Base-by-base conservation (phyloP, 2,329 filamentous ascomycete genomes). In the Colletotrichum spinosum region DNA sequence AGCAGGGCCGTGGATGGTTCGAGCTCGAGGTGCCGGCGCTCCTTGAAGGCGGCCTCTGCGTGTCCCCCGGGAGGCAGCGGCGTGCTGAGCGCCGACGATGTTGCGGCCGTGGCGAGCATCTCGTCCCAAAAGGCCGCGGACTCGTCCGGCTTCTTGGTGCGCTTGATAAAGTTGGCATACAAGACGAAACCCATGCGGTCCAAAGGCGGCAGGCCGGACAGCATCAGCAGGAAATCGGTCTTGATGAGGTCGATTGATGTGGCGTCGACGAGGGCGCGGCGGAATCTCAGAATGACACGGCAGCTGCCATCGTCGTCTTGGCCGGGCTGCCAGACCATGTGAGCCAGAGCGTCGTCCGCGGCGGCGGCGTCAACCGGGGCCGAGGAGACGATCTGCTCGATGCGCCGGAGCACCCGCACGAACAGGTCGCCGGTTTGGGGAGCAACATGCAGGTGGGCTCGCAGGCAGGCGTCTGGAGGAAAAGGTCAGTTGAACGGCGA, bases 211-310 rank as follows among this genome's bases (percentile, higher is more conserved):
- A 55, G 34, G 8, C 53, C 53, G 12, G 45, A 42, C 6, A 48
- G 5, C 37, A 45, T 41, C 33, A 55, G 42, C 11, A 42, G 41
- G 5, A 37, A 55, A 42, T 55, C 53, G 25, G 46, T 33, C 42
- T 55, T 55, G 42, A 55, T 55, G 41, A 45, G 48, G n/a, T 55
- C 41, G n/a, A 55, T 13, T 7, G 53, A 55, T 6, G 53, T 55
- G 11, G 53, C 46, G 25, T 55, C 53, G 25, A 55, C 38, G n/a
- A 55, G 12, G 35, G 53, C 53, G 15, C 53, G 53, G 17, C 46
- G 53, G n/a, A 55, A 55, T 12, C 46, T 41, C 10, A 55, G 42
- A 10, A 55, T 15, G 25, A 55, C 33, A 17, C 17, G 17, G 17
- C 17, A 17, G n/a, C 42, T 55, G 6, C 45, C 38, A 1, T 12